Percentiles rank a stretch among this genome's conserved stretches.
phyloP scores from a whole-genome alignment of 2,329 filamentous ascomycete genomes.

The Ceratocystis colombiana region DNA sequence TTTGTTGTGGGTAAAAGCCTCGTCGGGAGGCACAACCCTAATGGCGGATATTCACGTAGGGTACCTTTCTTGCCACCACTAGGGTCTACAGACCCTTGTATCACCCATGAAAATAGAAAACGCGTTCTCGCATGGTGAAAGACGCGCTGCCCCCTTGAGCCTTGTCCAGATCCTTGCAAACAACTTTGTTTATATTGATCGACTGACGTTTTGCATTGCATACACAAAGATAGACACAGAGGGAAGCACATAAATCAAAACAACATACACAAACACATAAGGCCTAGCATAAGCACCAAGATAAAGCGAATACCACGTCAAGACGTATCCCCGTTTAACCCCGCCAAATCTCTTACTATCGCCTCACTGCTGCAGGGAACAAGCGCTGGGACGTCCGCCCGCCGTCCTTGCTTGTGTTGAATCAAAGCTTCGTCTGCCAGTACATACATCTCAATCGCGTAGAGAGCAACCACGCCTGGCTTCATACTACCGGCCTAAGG shows the following conservation, averaged over 20 bases:
- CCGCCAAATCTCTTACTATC: too few relatives aligned
- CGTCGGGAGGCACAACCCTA: not conserved
- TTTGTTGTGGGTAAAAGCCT: not conserved
- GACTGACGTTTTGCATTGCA: not conserved
- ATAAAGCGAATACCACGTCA: not conserved
- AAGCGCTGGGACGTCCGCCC: not conserved
- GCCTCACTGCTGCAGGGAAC: too few relatives aligned
- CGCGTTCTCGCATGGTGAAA: not conserved
- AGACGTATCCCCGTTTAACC: not conserved
- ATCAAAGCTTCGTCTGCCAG: not conserved
- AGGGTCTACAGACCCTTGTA: not conserved
- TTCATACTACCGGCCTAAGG: not conserved
- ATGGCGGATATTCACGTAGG: not conserved
- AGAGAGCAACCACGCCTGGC: too few relatives aligned
- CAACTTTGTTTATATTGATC: not conserved
- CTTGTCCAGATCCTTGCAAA: not conserved
- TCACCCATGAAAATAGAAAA: not conserved
- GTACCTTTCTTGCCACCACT: not conserved
- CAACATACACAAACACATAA: not conserved
- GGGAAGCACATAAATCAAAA: not conserved
- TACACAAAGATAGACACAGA: not conserved
- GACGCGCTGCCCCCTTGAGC: not conserved
- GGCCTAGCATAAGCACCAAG: slow-evolving; percentile 4
- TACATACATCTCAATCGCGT: too few relatives aligned
- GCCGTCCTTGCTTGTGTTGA: not conserved